Evolutionary conservation across 2,329 filamentous ascomycete species (phyloP).

Genomic region (Fusarium anthophilum): DNA sequence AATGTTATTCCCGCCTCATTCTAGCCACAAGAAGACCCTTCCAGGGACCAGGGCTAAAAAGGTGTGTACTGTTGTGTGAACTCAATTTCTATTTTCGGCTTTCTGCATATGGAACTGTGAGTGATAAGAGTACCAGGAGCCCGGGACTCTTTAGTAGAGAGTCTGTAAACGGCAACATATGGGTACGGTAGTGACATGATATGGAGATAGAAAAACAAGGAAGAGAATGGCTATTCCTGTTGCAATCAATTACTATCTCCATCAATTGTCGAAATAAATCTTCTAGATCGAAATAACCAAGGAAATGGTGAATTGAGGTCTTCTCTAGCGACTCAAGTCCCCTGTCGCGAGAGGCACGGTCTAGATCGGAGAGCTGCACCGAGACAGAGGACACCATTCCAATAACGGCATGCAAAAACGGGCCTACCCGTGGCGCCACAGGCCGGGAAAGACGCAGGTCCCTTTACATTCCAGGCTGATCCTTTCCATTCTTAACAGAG

Average conservation of each 20-base stretch:
- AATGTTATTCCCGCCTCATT: background rate
- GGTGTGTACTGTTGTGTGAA: background rate
- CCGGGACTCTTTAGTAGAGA: background rate
- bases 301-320: background rate
- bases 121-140: background rate
- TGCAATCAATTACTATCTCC: background rate
- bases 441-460: no score
- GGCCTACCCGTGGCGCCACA: constrained; percentile 4
- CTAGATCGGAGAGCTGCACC: background rate
- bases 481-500: background rate
- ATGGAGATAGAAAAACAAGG: background rate
- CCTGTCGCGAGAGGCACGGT: background rate
- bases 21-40: background rate
- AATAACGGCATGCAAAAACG: background rate
- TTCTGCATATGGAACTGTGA: background rate
- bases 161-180: background rate
- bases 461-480: background rate
- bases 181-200: background rate
- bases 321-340: background rate
- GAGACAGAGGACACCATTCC: background rate
- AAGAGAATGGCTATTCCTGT: background rate
- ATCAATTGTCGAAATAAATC: background rate
- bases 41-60: background rate
- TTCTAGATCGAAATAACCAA: background rate
- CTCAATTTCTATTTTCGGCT: background rate